Conservation (phyloP, 768 basidiomycete species). For the Termitomyces sp. region DNA sequence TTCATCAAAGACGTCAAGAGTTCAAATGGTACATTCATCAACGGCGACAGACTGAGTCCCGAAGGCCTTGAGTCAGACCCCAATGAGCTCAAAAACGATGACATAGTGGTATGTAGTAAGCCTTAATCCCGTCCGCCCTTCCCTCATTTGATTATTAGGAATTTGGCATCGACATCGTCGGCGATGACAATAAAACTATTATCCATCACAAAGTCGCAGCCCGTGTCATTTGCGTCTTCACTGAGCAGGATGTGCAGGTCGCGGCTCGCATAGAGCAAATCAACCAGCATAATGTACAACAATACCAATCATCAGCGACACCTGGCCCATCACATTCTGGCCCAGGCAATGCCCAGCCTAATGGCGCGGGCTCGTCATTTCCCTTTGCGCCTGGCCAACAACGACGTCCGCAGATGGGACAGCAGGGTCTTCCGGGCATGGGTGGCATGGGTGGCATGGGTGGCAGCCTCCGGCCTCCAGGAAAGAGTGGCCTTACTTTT, state of each 20-base stretch:
- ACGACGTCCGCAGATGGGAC: slow-evolving; percentile 52
- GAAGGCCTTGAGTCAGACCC: slow-evolving; percentile 92
- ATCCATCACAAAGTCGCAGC: slow-evolving; percentile 99
- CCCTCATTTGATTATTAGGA: slow-evolving; percentile 46
- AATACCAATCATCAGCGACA: slow-evolving; percentile 22
- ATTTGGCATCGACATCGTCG: slow-evolving; percentile 99
- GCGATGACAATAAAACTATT: slow-evolving; percentile 96
- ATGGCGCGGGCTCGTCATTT: slow-evolving; percentile 13
- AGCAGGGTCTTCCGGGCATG: slow-evolving; percentile 62
- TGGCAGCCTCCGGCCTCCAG: slow-evolving; percentile 61
- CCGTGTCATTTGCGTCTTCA: slow-evolving; percentile 84
- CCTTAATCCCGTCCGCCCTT: slow-evolving; percentile 1
- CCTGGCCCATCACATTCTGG: slow-evolving; percentile 10
- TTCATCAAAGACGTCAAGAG: slow-evolving; percentile 98
- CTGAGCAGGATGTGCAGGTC: slow-evolving; percentile 75
- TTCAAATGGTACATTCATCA: slow-evolving; percentile 98
- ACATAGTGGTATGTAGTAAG: slow-evolving; percentile 75
- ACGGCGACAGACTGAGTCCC: slow-evolving; percentile 84
- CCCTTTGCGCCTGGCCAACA: slow-evolving; percentile 31
- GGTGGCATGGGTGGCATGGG: slow-evolving; percentile 80
- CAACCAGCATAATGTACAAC: slow-evolving; percentile 45
- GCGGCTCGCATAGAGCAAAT: slow-evolving; percentile 69
- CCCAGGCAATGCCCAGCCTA: slow-evolving; percentile 14
- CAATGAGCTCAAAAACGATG: slow-evolving; percentile 90
- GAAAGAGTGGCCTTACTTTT: slow-evolving; percentile 85